Percentiles rank a stretch among this genome's conserved stretches.
Evolutionary conservation across 176 grass and related monocot species (phyloP).

Genomic region (Triticum turgidum): DNA sequence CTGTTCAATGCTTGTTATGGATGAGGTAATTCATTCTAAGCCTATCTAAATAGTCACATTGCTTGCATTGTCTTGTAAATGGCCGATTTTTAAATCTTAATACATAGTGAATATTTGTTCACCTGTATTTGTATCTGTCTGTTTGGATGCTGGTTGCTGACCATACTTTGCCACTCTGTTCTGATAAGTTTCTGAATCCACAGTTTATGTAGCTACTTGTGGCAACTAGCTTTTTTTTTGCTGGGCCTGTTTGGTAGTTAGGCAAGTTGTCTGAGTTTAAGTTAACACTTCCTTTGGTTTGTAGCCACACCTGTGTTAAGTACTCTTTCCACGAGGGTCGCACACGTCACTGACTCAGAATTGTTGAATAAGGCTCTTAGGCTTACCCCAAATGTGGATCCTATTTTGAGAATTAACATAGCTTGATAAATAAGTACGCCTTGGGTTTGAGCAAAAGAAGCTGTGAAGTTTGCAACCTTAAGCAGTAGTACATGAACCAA

Average conservation of each 20-base stretch:
- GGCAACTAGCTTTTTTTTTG: background rate
- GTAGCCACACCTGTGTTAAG: background rate
- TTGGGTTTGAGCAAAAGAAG: background rate
- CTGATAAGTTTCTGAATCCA: background rate
- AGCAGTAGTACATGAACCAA: background rate
- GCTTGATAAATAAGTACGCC: background rate
- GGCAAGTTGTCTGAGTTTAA: background rate
- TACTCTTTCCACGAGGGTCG: background rate
- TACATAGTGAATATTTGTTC: background rate
- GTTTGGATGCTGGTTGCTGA: background rate
- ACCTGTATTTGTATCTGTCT: background rate
- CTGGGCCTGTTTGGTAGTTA: background rate
- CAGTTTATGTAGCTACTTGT: background rate
- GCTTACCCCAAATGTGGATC: background rate
- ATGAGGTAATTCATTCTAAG: conserved; percentile 70
- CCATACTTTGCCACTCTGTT: background rate
- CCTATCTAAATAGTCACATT: background rate
- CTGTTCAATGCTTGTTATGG: conserved; percentile 87
- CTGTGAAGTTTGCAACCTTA: background rate
- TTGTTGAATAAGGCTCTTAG: background rate
- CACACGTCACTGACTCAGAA: too few relatives aligned
- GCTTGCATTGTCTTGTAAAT: background rate
- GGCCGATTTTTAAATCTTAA: background rate
- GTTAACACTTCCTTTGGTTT: background rate
- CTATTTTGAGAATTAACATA: background rate